Base-by-base conservation (phyloP, 1,139 yeast species). In the Scheffersomyces illinoinensis region DNA sequence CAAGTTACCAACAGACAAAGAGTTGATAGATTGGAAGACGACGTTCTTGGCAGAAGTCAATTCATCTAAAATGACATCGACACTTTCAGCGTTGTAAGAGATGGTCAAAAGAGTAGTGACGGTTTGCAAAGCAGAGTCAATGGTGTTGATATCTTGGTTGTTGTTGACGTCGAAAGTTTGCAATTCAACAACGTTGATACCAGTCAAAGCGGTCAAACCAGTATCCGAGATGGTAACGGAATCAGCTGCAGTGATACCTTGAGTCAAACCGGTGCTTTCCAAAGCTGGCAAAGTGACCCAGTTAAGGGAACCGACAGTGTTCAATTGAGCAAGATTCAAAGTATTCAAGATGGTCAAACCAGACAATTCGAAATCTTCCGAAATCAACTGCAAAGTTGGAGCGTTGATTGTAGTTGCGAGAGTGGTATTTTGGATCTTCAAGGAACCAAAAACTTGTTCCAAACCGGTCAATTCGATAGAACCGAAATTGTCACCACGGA, bases 211-310 rank as follows among this genome's bases (percentile, higher is more conserved):
- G 70, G 83, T 83, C 75, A 95, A 84, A 68, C 89, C 85, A 66
- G 99, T 95, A 84, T 95, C 97, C 63, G 97, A 88, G 71, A 95
- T 89, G 73, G 81, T 74, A 67, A 95, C 84, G 61, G 85, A 76
- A 70, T 86, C 85, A 70, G 97, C 95, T 66, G 88, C 81, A 71
- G 91, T 83, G 71, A 95, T 85, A 77, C 91, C 92, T 56, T 86
- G 69, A 73, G 88, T 81, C 76, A 93, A 90, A 76, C 91, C 88
- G 69, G 93, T 84, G 60, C 76, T 73, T 68, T 74, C 76, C 72
- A 95, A 85, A 68, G 92, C 95, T 71, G 98, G 97, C 74, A 95
- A 84, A 68, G 97, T 92, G 70, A 86, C 84, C 78, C 90, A 88
- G 75, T 82, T 77, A 71, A 95, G 85, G 62, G 91, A 78, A 72